Evolutionary conservation across 1,284 basidiomycete species (phyloP).

Genomic region (Ustilago tritici): DNA sequence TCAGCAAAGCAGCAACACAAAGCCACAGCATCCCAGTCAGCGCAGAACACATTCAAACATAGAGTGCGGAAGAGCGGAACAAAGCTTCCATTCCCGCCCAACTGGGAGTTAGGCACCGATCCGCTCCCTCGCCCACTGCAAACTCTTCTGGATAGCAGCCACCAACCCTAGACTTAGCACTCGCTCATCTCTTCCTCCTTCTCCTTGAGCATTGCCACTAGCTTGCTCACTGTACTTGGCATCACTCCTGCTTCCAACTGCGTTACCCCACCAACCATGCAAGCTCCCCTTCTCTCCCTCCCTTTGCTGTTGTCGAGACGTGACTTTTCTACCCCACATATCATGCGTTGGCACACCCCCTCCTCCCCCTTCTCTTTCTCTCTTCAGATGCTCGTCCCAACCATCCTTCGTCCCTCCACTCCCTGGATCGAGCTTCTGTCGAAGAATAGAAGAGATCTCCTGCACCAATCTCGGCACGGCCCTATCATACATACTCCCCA

Average conservation of each 20-base stretch:
- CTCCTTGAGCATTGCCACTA: neutral
- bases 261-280: slow-evolving; percentile 30
- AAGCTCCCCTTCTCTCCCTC: neutral
- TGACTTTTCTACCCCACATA: slow-evolving; percentile 41
- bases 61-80: too few species aligned
- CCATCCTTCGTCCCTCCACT: slow-evolving; percentile 5
- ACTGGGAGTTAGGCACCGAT: slow-evolving; percentile 20
- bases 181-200: neutral
- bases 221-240: neutral
- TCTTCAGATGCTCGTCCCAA: slow-evolving; percentile 4
- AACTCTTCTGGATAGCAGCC: slow-evolving; percentile 36
- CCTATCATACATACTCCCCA: slow-evolving; percentile 25
- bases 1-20: too few species aligned
- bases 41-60: too few species aligned
- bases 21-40: too few species aligned
- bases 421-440: slow-evolving; percentile 1
- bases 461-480: slow-evolving; percentile 19
- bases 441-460: slow-evolving; percentile 12
- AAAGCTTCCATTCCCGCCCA: neutral
- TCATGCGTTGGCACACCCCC: slow-evolving; percentile 22
- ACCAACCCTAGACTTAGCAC: slow-evolving; percentile 21
- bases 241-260: neutral
- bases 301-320: neutral
- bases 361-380: neutral
- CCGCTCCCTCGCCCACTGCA: slow-evolving; percentile 38